Percentiles rank a stretch among this genome's conserved stretches.
These are phyloP conservation scores for Syncephalastrum contaminatum DNA, from an alignment of 371 early-diverging fungal species.

Conservation along the genomic window DNA sequence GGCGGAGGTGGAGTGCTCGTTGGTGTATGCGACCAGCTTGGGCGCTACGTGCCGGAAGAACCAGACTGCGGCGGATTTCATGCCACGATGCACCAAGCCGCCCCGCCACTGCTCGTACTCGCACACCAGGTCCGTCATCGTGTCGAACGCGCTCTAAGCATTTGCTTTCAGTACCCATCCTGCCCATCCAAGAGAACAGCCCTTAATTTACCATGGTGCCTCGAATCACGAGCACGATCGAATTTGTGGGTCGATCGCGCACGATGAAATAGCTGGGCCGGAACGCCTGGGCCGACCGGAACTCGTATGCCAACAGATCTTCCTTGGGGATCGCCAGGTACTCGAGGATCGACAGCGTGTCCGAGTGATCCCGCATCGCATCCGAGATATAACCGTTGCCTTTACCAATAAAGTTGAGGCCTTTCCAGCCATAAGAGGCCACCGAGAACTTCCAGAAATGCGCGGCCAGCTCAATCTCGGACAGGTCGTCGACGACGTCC, in stretches of 20 bases:
- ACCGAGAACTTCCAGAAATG: constrained; percentile 65
- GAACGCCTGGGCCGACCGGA: constrained; percentile 70
- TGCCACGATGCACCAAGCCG: constrained; percentile 82
- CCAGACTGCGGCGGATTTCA: constrained; percentile 80
- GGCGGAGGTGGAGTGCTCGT: constrained; percentile 58
- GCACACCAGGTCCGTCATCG: constrained; percentile 83
- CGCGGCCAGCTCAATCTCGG: constrained; percentile 58
- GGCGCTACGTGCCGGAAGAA: constrained; percentile 72
- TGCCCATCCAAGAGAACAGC: background rate
- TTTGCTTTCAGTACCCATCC: background rate
- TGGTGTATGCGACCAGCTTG: constrained; percentile 63
- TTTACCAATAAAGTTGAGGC: constrained; percentile 77
- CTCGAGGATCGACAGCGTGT: constrained; percentile 68
- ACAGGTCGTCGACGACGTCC: constrained; percentile 40
- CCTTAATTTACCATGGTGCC: constrained; percentile 72
- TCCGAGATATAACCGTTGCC: constrained; percentile 70
- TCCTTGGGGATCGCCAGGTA: constrained; percentile 67
- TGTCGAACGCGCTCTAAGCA: constrained; percentile 72
- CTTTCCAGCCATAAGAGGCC: constrained; percentile 82
- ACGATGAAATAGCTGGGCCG: constrained; percentile 82
- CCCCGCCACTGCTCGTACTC: constrained; percentile 88
- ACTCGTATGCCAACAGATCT: constrained; percentile 78
- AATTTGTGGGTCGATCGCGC: constrained; percentile 64
- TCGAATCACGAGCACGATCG: constrained; percentile 76
- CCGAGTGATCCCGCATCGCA: constrained; percentile 69